phyloP scores from a whole-genome alignment of 345 rosid species.

The Ailanthus altissimus region DNA sequence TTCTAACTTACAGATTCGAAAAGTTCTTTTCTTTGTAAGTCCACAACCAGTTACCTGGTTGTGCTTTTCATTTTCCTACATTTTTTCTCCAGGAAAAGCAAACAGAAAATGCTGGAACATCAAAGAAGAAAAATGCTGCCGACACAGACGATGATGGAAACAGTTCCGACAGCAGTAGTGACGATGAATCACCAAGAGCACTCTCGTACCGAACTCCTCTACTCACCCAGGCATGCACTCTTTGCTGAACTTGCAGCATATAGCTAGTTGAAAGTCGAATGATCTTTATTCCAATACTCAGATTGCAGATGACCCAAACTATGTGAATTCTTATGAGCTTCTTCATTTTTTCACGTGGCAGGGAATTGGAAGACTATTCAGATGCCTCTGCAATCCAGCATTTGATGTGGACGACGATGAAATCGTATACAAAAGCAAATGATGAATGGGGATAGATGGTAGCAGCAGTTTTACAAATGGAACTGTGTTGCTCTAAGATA shows the following conservation, averaged over 20 bases:
- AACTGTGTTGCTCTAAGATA: not conserved
- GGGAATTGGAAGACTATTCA: slow-evolving; percentile 95
- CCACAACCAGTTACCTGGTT: not conserved
- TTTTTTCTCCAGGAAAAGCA: slow-evolving; percentile 53
- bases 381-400: slow-evolving; percentile 96
- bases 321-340: not conserved
- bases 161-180: slow-evolving; percentile 70
- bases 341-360: slow-evolving; percentile 27
- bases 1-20: not conserved
- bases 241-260: not conserved
- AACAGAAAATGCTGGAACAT: slow-evolving; percentile 49
- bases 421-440: slow-evolving; percentile 77
- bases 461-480: not conserved
- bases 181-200: slow-evolving; percentile 64
- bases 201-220: slow-evolving; percentile 82
- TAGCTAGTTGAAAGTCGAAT: not conserved
- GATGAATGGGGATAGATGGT: slow-evolving; percentile 21
- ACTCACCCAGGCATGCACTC: slow-evolving; percentile 67
- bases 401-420: slow-evolving; percentile 95
- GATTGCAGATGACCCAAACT: not conserved
- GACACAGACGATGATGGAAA: slow-evolving; percentile 60
- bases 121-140: slow-evolving; percentile 43
- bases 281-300: not conserved
- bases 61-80: not conserved
- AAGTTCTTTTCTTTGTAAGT: not conserved